A percentile compares a stretch with the other conserved stretches of the same genome.
Conservation (phyloP, 1,284 basidiomycete species). For the Ceratobasidium sp. region DNA sequence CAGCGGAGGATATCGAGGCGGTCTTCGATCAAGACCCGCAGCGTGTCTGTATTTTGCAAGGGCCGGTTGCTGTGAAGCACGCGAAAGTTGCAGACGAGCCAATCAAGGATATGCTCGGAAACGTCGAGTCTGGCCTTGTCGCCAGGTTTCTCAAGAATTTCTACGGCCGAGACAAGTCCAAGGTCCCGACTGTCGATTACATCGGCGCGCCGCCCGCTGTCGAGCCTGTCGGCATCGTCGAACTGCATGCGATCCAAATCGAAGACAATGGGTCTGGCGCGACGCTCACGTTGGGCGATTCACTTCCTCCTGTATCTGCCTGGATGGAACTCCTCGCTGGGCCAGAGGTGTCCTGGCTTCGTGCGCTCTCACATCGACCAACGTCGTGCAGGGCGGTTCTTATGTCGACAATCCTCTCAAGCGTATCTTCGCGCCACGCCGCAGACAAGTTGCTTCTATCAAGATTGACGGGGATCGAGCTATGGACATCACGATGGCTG, state of each 20-base stretch:
- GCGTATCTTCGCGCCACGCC: constrained; percentile 86
- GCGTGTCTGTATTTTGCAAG: constrained; percentile 97
- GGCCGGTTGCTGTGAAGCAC: constrained; percentile 93
- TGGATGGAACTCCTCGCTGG: constrained; percentile 93
- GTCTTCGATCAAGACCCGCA: constrained; percentile 99
- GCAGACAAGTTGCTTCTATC: constrained; percentile 75
- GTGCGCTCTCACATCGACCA: constrained; percentile 87
- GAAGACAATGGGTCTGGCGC: constrained; percentile 63
- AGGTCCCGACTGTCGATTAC: constrained; percentile 89
- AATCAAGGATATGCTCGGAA: constrained; percentile 90
- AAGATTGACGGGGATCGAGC: constrained; percentile 63
- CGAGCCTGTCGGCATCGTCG: constrained; percentile 57
- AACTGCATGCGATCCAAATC: constrained; percentile 63
- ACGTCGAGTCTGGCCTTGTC: constrained; percentile 84
- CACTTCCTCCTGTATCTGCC: constrained; percentile 70
- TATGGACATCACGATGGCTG: constrained; percentile 73
- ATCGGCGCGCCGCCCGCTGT: constrained; percentile 70
- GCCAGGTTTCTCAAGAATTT: constrained; percentile 83
- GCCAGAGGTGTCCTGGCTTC: constrained; percentile 83
- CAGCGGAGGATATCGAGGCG: constrained; percentile 97
- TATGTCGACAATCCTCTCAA: constrained; percentile 93
- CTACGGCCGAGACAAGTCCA: constrained; percentile 83
- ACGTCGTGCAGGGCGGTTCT: constrained; percentile 84
- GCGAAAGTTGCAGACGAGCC: constrained; percentile 92
- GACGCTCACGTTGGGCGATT: constrained; percentile 69